phyloP scores from a whole-genome alignment of 2,329 filamentous ascomycete genomes.

The Exophiala calicioides region DNA sequence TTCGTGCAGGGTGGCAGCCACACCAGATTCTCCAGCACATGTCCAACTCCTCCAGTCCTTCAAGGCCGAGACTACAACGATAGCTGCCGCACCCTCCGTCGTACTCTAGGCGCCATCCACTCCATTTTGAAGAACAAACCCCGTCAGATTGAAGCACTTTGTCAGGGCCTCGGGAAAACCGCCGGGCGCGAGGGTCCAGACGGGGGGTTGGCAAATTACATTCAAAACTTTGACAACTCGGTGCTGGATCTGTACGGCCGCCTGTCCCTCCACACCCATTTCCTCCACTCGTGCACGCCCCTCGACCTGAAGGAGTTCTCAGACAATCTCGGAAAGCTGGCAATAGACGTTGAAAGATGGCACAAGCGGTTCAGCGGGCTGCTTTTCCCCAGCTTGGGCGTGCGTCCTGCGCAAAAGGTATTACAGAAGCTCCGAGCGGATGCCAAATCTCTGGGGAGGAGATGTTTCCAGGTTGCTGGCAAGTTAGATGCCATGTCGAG shows the following conservation, averaged over 20 bases:
- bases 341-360: conserved; percentile 10
- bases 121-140: conserved; percentile 6
- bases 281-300: conserved; percentile 1
- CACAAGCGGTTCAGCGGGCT: neutral
- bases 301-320: conserved; percentile 4
- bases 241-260: conserved; percentile 2
- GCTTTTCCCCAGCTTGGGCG: neutral
- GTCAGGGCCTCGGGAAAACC: neutral
- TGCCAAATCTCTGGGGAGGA: neutral
- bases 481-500: conserved; percentile 5
- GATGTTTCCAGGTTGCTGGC: neutral
- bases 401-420: neutral
- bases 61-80: conserved; percentile 8
- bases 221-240: conserved; percentile 6
- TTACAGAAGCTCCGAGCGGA: neutral
- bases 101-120: conserved; percentile 6
- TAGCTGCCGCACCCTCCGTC: conserved; percentile 4
- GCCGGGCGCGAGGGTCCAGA: neutral
- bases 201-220: conserved; percentile 1
- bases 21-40: conserved; percentile 7
- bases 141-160: conserved; percentile 4
- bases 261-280: neutral
- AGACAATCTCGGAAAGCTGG: conserved; percentile 2
- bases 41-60: conserved; percentile 1
- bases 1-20: neutral